Base-by-base conservation (phyloP, 75 land plant genomes). In the Pinus albicaulis region DNA sequence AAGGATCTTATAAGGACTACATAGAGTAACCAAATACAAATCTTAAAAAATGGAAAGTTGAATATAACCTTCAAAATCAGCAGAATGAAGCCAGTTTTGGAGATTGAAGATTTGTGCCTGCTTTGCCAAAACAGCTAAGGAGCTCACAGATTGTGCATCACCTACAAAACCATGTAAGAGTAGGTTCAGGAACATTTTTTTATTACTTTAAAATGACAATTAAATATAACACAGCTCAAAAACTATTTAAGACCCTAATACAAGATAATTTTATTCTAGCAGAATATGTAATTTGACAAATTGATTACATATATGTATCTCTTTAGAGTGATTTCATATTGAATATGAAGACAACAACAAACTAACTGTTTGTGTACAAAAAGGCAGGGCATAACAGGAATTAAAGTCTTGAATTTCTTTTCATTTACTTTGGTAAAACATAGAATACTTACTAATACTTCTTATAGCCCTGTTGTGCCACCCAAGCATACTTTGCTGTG, bases 91-190 rank as follows among this genome's bases (percentile, higher is more conserved):
- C 87, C 87, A 85, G 55, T 85, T 85, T 48, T 85, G 87, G 23
- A 85, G 72, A 34, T 85, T 85, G 75, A 85, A 85, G 44, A 85
- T 85, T 59, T 85, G 87, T 15, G 87, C 87, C 72, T 85, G 87
- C 74, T 85, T 85, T 23, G 87, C 75, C 28, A 85, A 73, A 60
- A 82, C 87, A 20, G 87, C 87, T 74, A 85, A 75, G 25, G 87
- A 80, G 76, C 73, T 82, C 78, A 85, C 87, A 2, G 87, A 85
- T 57, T 85, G 87, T 44, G 85, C 77, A 76, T 85, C 87, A 38
- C 87, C 87, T 85, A 65, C 74, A 79, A 66, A 20, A 79, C 48
- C 20, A 28, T 24, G 71, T 20, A 23, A 20, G 62, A 60, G 25
- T 2, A 16, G 6, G 19, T 24, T 77, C 38, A 77, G 11, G 66